Conservation (phyloP, 2,329 filamentous ascomycete species). For the Tympanopsis confertula region DNA sequence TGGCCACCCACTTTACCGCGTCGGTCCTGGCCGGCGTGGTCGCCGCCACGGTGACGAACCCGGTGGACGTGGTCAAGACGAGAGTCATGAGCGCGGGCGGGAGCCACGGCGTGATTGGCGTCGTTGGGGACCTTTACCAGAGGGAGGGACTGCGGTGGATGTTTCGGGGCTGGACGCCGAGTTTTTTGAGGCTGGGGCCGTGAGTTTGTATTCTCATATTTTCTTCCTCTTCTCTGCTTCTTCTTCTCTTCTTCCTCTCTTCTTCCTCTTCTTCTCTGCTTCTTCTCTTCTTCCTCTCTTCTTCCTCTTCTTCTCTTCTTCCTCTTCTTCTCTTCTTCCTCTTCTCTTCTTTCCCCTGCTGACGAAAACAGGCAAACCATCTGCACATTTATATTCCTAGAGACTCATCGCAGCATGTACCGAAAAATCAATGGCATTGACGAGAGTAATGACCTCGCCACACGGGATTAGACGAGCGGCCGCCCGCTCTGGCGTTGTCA, state of each 20-base stretch:
- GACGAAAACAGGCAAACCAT: conserved; percentile 56
- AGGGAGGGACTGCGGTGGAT: conserved; percentile 69
- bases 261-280: conserved; percentile 1
- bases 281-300: neutral
- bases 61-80: conserved; percentile 83
- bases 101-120: conserved; percentile 31
- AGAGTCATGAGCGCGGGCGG: conserved; percentile 65
- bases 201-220: conserved; percentile 19
- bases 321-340: neutral
- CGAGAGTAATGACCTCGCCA: no score
- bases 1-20: conserved; percentile 69
- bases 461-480: no score
- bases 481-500: no score
- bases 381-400: conserved; percentile 74
- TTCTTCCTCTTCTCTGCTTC: neutral
- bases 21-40: conserved; percentile 71
- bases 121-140: conserved; percentile 57
- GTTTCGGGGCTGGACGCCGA: conserved; percentile 85
- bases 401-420: conserved; percentile 75
- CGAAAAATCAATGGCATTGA: conserved; percentile 36
- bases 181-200: conserved; percentile 53
- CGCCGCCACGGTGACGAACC: conserved; percentile 73
- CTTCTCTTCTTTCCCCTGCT: conserved; percentile 5
- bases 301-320: neutral
- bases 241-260: neutral